These are phyloP conservation scores for Clitocybe nebularis DNA, from an alignment of 1,284 basidiomycete species.

Conservation along the genomic window DNA sequence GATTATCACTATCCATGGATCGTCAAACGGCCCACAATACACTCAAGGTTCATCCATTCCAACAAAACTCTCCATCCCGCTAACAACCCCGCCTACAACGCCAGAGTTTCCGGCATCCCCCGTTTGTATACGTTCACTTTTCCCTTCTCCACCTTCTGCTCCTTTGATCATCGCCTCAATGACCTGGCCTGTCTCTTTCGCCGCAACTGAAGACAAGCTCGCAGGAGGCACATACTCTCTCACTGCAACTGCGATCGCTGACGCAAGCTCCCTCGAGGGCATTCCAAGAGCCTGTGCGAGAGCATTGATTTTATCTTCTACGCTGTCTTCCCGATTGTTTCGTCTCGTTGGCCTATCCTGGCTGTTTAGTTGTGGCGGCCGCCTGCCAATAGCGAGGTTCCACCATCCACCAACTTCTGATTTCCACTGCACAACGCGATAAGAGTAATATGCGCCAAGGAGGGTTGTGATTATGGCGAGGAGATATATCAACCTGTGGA, in stretches of 20 bases:
- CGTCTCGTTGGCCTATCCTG: conserved; percentile 2
- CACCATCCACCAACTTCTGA: conserved; percentile 55
- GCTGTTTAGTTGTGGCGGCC: conserved; percentile 17
- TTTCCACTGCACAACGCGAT: conserved; percentile 48
- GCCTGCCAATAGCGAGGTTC: conserved; percentile 45
- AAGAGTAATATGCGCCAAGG: conserved; percentile 48
- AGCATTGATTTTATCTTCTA: conserved; percentile 54
- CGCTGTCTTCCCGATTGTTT: conserved; percentile 20
- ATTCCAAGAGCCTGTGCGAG: conserved; percentile 61
- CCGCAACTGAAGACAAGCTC: conserved; percentile 49
- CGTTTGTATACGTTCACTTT: conserved; percentile 8
- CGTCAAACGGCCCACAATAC: no score
- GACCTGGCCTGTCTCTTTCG: conserved; percentile 39
- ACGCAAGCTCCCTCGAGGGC: conserved; percentile 53
- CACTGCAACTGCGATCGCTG: conserved; percentile 56
- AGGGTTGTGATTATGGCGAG: conserved; percentile 39
- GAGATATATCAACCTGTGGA: conserved; percentile 46
- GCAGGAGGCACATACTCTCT: conserved; percentile 54
- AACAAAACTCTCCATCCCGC: conserved; percentile 38
- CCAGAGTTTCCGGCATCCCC: conserved; percentile 18
- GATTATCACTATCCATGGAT: no score
- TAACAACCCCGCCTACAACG: conserved; percentile 29
- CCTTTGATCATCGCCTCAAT: conserved; percentile 36
- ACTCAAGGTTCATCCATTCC: conserved; percentile 44
- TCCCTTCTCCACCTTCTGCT: conserved; percentile 11